Conservation (phyloP, 306 rosid genomes). For the Luffa aegyptiaca region DNA sequence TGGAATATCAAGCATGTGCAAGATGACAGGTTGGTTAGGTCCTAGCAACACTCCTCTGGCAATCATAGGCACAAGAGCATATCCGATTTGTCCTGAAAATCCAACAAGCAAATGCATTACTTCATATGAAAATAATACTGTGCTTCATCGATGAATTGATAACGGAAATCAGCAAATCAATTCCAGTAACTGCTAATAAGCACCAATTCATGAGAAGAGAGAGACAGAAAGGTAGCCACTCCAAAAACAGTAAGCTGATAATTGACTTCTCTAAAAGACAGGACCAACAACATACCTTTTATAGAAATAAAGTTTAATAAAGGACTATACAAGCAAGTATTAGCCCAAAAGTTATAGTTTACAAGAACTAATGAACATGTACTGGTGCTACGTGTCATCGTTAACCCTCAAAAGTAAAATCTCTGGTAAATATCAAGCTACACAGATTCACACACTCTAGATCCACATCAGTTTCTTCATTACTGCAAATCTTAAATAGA, state of each 20-base stretch:
- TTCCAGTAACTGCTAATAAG: background rate
- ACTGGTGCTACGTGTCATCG: background rate
- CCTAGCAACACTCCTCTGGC: conserved; percentile 97
- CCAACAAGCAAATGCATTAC: conserved; percentile 2
- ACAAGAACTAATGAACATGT: background rate
- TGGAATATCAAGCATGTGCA: conserved; percentile 87
- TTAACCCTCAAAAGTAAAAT: background rate
- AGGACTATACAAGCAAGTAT: background rate
- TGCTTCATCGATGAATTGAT: background rate
- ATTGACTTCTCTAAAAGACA: background rate
- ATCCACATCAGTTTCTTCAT: background rate
- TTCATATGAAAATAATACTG: background rate
- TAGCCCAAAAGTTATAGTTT: background rate
- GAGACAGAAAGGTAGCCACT: background rate
- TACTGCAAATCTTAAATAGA: background rate
- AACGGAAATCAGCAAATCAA: background rate
- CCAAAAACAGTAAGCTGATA: background rate
- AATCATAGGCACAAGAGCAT: conserved; percentile 97
- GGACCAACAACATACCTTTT: background rate
- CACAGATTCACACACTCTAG: background rate
- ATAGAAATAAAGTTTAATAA: background rate
- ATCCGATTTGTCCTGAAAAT: conserved; percentile 91
- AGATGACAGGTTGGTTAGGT: conserved; percentile 83
- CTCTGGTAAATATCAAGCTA: background rate
- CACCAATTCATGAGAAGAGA: background rate